Evolutionary conservation across 371 early-diverging fungal genomes (phyloP), one percentile per base, ranked within the genome.

Genomic region (Circinella minor): DNA sequence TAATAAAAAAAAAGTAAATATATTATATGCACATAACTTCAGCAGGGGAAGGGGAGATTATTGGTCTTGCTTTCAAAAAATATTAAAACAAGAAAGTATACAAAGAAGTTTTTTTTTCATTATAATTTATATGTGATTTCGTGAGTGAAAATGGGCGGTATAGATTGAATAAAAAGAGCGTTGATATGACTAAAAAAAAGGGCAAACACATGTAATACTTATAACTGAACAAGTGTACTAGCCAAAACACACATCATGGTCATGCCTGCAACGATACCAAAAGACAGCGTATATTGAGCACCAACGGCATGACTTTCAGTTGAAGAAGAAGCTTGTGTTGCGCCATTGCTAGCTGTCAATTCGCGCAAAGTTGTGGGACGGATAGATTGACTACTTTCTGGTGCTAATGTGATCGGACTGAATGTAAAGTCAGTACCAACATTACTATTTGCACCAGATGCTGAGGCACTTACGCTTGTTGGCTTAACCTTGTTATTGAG

Each of bases 401-500:
- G 80, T 10, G 80, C 80, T 48, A 79, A 66, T 7, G 80, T 76
- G 39, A 76, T 73, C 0, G 77, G 80, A 39, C 67, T 75, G 48
- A 79, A 79, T 5, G 71, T 70, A 54, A 79, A 74, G 27, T 61
- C 64, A 47, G 61, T 61, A 63, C 57, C 64, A 47, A 57, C 57
- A 65, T 60, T 57, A 11, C 51, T 51, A 61, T 63, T 67, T 36
- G 27, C 64, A 47, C 27, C 59, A n/a, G 38, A 37, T 11, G 47
- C 43, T 13, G 66, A 66, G 15, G 39, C 55, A 18, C 66, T 18
- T 9, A 55, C 57, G 46, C 63, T 39, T 43, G 43, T 43, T 20
- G 49, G 37, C 8, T 59, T 61, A 18, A 61, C 43, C 8, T 47
- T 48, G 39, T 43, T 60, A 38, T 43, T 61, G 62, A 34, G 62